Base-by-base conservation (phyloP, 169 alveolate genomes). In the Plasmodium inui region DNA sequence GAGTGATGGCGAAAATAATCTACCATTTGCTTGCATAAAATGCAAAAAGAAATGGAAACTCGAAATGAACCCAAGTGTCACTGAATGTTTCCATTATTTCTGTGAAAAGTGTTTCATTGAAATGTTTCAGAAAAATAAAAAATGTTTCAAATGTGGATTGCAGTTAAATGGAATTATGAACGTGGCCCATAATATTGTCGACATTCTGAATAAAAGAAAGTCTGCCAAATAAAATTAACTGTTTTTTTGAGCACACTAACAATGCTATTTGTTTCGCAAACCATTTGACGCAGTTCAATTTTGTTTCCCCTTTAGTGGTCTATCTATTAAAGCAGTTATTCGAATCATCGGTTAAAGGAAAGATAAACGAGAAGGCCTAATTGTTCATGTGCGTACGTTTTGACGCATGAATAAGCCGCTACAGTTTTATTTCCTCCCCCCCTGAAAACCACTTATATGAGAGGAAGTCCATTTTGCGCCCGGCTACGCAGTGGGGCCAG, bases 101-200 rank as follows among this genome's bases (percentile, higher is more conserved):
- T 99, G 99, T 92, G 99, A 98, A 90, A 92, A 91, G 57, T 99
- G 99, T 93, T 98, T 99, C 28, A 86, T 98, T 34, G 93, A 96
- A 22, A 93, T 97, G 67, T 98, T 97, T 96, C 88, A 94, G 41
- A 97, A 93, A 19, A 96, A 96, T 85, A 94, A 94, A 79, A 96
- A 96, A 39, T 98, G 99, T 80, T 96, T 96, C 76, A 95, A 92
- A 44, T 98, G 99, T 92, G 96, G 97, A 3, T 88, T 96, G 67
- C 92, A 96, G 32, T 97, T 98, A 22, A 96, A 97, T 83, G 99
- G 99, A 22, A 97, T 97, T 32, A 97, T 98, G 96, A 97, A 97
- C 84, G 96, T 93, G 74, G 98, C 98, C 50, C 90, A 86, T 14
- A 91, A 85, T 41, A 93, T 96, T 28, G 70, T 93, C 61, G 95